A percentile compares a stretch with the other conserved stretches of the same genome.
Conservation (phyloP, 2,329 filamentous ascomycete genomes). For the Aspergillus intermedius region DNA sequence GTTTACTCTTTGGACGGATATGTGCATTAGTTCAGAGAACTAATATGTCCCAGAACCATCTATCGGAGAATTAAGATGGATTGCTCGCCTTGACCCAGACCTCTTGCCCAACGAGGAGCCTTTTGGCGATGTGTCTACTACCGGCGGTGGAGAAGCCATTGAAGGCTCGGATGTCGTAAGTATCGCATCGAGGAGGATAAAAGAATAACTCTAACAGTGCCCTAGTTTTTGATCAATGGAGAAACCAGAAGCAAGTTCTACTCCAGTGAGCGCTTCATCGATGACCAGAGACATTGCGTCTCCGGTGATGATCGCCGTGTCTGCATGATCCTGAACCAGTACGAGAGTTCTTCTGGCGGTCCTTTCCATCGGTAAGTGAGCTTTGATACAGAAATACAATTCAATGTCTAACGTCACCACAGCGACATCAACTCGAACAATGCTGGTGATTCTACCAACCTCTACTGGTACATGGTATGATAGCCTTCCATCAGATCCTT, state of each 20-base stretch:
- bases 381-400: background rate
- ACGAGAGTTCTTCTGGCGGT: slow-evolving; percentile 59
- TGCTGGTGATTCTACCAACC: slow-evolving; percentile 49
- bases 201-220: background rate
- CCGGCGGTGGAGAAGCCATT: slow-evolving; percentile 46
- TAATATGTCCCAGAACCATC: slow-evolving; percentile 36
- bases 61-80: slow-evolving; percentile 58
- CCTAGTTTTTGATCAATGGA: slow-evolving; percentile 50
- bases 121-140: slow-evolving; percentile 52
- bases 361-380: slow-evolving; percentile 52
- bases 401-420: slow-evolving; percentile 9
- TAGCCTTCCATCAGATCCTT: background rate
- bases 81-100: slow-evolving; percentile 52
- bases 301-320: slow-evolving; percentile 45
- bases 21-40: background rate
- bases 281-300: slow-evolving; percentile 56
- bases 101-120: slow-evolving; percentile 49
- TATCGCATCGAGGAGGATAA: background rate
- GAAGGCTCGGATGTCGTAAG: slow-evolving; percentile 51
- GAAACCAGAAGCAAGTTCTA: slow-evolving; percentile 66
- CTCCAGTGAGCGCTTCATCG: slow-evolving; percentile 63
- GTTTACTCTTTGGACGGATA: slow-evolving; percentile 4
- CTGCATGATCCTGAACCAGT: slow-evolving; percentile 53
- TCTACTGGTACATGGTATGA: slow-evolving; percentile 59
- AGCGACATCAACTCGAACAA: slow-evolving; percentile 61